Conservation (phyloP, 495 filamentous ascomycete species). For the Penicillium canescens region DNA sequence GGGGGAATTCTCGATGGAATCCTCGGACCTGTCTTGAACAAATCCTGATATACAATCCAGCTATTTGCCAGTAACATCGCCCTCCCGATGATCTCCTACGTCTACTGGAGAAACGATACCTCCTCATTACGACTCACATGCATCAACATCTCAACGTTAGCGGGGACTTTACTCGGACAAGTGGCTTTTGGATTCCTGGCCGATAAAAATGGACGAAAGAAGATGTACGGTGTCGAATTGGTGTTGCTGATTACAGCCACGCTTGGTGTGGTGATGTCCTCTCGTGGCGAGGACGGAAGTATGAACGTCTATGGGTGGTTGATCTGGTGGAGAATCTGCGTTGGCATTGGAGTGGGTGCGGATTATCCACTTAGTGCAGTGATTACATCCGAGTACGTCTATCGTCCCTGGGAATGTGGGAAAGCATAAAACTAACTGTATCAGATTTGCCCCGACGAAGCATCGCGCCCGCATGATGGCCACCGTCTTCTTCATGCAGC, state of each 20-base stretch:
- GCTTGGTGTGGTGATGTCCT: slow-evolving; percentile 54
- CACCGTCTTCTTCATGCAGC: slow-evolving; percentile 66
- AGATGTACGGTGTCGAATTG: slow-evolving; percentile 65
- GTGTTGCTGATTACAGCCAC: slow-evolving; percentile 57
- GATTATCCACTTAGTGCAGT: slow-evolving; percentile 60
- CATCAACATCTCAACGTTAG: slow-evolving; percentile 62
- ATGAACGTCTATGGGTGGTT: slow-evolving; percentile 60
- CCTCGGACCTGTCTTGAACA: neutral
- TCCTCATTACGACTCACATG: slow-evolving; percentile 39
- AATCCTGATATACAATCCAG: slow-evolving; percentile 22
- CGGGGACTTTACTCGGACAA: slow-evolving; percentile 59
- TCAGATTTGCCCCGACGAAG: slow-evolving; percentile 58
- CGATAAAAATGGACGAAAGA: slow-evolving; percentile 61
- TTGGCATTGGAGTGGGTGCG: slow-evolving; percentile 59
- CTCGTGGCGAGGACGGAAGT: slow-evolving; percentile 38
- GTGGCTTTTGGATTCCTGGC: slow-evolving; percentile 63
- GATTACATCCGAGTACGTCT: slow-evolving; percentile 58
- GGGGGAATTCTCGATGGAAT: neutral
- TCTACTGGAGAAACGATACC: slow-evolving; percentile 57
- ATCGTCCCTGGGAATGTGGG: neutral
- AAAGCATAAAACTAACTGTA: slow-evolving; percentile 9
- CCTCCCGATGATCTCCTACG: slow-evolving; percentile 59
- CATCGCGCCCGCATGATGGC: slow-evolving; percentile 64
- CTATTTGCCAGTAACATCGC: slow-evolving; percentile 66
- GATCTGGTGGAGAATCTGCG: slow-evolving; percentile 57